phyloP scores from a whole-genome alignment of 177 flowering plant species.

The Telopea speciosissima region DNA sequence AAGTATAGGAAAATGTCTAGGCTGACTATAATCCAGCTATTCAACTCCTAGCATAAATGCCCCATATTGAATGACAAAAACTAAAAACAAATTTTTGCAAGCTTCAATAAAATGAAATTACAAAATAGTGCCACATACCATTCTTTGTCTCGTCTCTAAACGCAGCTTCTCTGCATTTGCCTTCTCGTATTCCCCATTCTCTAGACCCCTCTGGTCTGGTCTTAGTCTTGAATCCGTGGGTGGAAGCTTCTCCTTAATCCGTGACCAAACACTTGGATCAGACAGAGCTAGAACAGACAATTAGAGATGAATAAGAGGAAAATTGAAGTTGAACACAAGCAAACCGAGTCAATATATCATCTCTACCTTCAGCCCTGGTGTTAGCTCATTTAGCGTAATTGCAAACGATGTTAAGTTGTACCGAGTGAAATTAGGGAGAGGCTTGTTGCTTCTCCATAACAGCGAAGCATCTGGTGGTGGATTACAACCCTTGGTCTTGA shows the following conservation, averaged over 20 bases:
- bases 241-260: constrained; percentile 90
- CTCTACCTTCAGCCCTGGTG: constrained; percentile 81
- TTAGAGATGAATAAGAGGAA: constrained; percentile 32
- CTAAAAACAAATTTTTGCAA: background rate
- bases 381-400: constrained; percentile 77
- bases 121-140: constrained; percentile 38
- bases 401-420: constrained; percentile 91
- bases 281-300: constrained; percentile 41
- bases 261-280: constrained; percentile 54
- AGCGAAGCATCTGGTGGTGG: constrained; percentile 37
- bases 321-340: constrained; percentile 13
- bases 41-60: background rate
- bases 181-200: constrained; percentile 89
- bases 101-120: background rate
- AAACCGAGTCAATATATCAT: constrained; percentile 19
- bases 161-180: constrained; percentile 87
- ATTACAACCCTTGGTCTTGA: constrained; percentile 36
- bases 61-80: background rate
- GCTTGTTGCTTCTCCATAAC: constrained; percentile 65
- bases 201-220: constrained; percentile 91
- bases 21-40: background rate
- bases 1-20: background rate
- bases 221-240: constrained; percentile 94
- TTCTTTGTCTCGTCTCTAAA: constrained; percentile 82
- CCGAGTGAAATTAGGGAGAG: constrained; percentile 62